Evolutionary conservation across 768 basidiomycete genomes (phyloP), one percentile per base, ranked within the genome.

Genomic region (Auriscalpium orientale): DNA sequence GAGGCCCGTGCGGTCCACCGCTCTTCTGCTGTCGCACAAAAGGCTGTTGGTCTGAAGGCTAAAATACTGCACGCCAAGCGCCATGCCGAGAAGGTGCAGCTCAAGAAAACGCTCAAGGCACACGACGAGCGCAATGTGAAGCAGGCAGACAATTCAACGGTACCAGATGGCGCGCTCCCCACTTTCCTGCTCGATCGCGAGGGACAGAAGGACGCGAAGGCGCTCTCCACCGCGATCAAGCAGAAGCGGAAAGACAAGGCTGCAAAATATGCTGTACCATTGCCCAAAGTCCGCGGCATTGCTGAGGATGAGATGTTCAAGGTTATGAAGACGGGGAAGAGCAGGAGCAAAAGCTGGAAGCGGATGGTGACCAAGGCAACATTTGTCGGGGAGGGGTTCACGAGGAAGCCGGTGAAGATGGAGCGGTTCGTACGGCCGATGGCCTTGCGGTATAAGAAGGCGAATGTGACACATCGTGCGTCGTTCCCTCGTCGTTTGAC

Each of bases 301-400:
- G 95, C 95, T 15, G 97, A 99, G 71, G 97, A 98, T 65, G 97
- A 99, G 78, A 97, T 94, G 89, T 99, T 99, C 80, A 98, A 95
- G 78, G 97, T 99, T 34, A 77, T 99, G 79, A 91, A 93, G 78
- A 94, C 95, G 1, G 97, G 97, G 54, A 98, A 98, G 77, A 89
- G 81, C 68, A 97, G 93, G 74, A 85, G 82, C 66, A 99, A 98
- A 73, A 81, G 89, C 16, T 99, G 97, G 97, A 99, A 99, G 76
- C 84, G 94, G 62, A 98, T 98, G 94, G 91, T 99, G 58, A 97
- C 93, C 55, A 99, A 99, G 73, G 97, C 97, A 35, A 99, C 97
- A 9, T 99, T 98, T 66, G 97, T 99, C 35, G 95, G 95, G 5
- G 94, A 98, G 70, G 88, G 91, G 16, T 99, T 98, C 70, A 99